Percentiles rank a stretch among this genome's conserved stretches.
These are phyloP conservation scores for Scheffersomyces illinoinensis DNA, from an alignment of 1,139 yeast species.

Conservation along the genomic window DNA sequence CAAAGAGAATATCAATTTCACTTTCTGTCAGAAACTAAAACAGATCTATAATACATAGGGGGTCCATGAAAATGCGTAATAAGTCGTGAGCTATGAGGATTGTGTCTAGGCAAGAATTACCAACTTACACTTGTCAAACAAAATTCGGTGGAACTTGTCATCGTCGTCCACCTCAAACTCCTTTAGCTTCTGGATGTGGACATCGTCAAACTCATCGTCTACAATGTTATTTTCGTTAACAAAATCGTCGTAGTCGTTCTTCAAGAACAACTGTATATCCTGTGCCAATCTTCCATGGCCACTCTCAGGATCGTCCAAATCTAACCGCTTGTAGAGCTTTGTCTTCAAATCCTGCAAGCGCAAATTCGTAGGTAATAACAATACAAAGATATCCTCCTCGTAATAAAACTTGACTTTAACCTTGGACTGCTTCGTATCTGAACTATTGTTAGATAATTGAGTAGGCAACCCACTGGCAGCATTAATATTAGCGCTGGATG, in stretches of 20 bases:
- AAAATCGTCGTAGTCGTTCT: slow-evolving; percentile 46
- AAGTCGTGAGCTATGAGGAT: slow-evolving; percentile 1
- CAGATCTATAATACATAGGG: slow-evolving; percentile 1
- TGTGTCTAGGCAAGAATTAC: slow-evolving; percentile 27
- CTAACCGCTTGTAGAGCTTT: slow-evolving; percentile 67
- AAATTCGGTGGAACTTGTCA: slow-evolving; percentile 40
- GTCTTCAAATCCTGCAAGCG: slow-evolving; percentile 61
- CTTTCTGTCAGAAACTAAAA: background rate
- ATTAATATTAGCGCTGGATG: slow-evolving; percentile 9
- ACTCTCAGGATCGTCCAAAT: slow-evolving; percentile 14
- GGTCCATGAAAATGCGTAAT: slow-evolving; percentile 1
- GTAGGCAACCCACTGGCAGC: background rate
- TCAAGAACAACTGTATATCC: slow-evolving; percentile 34
- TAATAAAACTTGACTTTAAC: slow-evolving; percentile 82
- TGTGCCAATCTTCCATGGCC: slow-evolving; percentile 2
- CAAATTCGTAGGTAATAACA: slow-evolving; percentile 66
- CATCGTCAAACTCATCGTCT: slow-evolving; percentile 23
- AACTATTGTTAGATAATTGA: background rate
- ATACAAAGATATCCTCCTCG: slow-evolving; percentile 88
- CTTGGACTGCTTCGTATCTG: slow-evolving; percentile 22
- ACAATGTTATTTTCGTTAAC: slow-evolving; percentile 30
- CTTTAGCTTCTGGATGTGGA: slow-evolving; percentile 22
- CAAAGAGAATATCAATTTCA: background rate
- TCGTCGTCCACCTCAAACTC: slow-evolving; percentile 44
- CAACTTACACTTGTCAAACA: slow-evolving; percentile 49